phyloP scores from a whole-genome alignment of 257 asterid genomes.

The Misopates orontium region DNA sequence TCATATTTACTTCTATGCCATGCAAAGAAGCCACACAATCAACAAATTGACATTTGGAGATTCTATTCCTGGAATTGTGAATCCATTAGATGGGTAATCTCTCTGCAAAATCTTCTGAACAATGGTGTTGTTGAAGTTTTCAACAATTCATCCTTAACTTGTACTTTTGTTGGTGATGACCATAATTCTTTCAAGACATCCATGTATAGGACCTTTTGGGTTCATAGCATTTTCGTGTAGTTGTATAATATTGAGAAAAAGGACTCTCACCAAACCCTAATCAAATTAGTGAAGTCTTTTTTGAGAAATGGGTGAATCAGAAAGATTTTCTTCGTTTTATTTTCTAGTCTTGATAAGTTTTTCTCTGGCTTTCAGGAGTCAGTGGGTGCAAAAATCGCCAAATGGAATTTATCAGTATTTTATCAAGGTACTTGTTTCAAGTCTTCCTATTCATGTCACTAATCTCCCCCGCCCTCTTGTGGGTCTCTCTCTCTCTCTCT shows the following conservation, averaged over 20 bases:
- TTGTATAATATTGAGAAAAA: constrained; percentile 3
- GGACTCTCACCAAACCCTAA: background rate
- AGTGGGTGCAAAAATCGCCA: constrained; percentile 62
- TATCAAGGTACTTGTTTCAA: constrained; percentile 60
- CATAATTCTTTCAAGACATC: constrained; percentile 7
- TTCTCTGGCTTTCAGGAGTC: constrained; percentile 50
- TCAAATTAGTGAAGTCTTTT: constrained; percentile 19
- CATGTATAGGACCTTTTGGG: background rate
- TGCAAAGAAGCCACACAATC: constrained; percentile 93
- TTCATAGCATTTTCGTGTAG: background rate
- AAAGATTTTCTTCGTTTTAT: too few relatives aligned
- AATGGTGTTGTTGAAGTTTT: constrained; percentile 10
- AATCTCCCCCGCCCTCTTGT: background rate
- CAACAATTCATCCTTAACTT: background rate
- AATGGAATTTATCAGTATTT: constrained; percentile 87
- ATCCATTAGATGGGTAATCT: constrained; percentile 92
- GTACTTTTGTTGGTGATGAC: background rate
- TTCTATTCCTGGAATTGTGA: constrained; percentile 79
- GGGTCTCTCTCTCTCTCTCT: too few relatives aligned
- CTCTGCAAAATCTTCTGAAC: constrained; percentile 29
- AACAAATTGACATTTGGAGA: constrained; percentile 89
- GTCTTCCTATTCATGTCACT: background rate
- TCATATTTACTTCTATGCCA: constrained; percentile 23
- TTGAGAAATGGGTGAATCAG: constrained; percentile 19
- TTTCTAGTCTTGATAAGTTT: background rate